These are phyloP conservation scores for Schizochytrium sp. DNA, from an alignment of 108 stramenopile genomes.

Conservation along the genomic window DNA sequence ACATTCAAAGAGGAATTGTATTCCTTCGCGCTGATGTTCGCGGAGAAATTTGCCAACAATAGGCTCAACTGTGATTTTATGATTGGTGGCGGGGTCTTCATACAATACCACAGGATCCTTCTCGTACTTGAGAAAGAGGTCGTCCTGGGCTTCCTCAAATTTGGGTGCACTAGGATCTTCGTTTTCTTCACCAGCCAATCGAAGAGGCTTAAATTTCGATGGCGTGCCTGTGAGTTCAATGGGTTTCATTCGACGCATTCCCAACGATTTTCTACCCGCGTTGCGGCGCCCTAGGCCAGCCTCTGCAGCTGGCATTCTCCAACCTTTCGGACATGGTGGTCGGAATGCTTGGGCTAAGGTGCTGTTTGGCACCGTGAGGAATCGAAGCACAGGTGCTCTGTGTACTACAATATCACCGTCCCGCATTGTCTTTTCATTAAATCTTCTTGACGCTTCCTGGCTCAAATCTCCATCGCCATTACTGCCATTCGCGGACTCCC, in stretches of 20 bases:
- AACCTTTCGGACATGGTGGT: slow-evolving; percentile 47
- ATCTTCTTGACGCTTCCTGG: slow-evolving; percentile 18
- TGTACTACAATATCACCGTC: slow-evolving; percentile 44
- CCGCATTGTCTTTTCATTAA: slow-evolving; percentile 35
- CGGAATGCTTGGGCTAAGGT: not conserved
- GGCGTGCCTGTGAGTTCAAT: not conserved
- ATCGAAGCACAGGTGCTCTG: slow-evolving; percentile 48
- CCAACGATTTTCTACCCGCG: slow-evolving; percentile 18
- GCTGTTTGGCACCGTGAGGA: slow-evolving; percentile 8
- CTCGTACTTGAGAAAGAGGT: not conserved
- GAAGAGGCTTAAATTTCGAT: not conserved
- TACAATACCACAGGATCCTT: slow-evolving; percentile 41
- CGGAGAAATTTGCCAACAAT: slow-evolving; percentile 93
- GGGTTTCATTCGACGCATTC: slow-evolving; percentile 29
- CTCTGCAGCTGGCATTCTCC: slow-evolving; percentile 31
- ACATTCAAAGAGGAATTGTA: slow-evolving; percentile 96
- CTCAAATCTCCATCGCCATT: not conserved
- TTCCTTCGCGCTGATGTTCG: slow-evolving; percentile 97
- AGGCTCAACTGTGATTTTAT: slow-evolving; percentile 85
- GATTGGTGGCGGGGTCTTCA: not conserved
- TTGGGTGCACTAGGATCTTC: not conserved
- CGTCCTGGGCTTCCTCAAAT: not conserved
- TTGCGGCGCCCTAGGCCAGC: slow-evolving; percentile 31
- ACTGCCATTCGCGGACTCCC: not conserved
- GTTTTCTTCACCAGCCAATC: not conserved